These are phyloP conservation scores for Neurospora sp. DNA, from an alignment of 495 filamentous ascomycete genomes.

Conservation along the genomic window DNA sequence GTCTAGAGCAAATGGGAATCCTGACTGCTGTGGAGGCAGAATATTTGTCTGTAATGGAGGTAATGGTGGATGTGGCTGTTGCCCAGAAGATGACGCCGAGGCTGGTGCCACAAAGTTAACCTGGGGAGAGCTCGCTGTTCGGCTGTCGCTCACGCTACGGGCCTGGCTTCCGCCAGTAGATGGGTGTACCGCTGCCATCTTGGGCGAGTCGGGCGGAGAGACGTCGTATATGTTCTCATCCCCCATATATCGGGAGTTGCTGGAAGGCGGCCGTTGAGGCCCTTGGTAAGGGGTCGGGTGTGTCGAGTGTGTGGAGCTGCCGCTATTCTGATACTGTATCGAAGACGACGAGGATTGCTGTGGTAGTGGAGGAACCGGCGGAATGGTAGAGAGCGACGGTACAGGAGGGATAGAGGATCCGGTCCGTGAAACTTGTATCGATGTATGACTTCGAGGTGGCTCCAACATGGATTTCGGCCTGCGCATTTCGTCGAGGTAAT, in stretches of 20 bases:
- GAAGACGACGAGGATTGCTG: neutral
- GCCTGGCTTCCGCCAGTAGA: constrained; percentile 5
- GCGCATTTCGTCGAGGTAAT: constrained; percentile 1
- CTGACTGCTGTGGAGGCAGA: constrained; percentile 1
- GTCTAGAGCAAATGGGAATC: constrained; percentile 11
- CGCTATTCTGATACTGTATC: neutral
- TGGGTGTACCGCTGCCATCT: constrained; percentile 5
- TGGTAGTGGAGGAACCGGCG: constrained; percentile 14
- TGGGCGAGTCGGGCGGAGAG: constrained; percentile 41
- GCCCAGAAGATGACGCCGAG: neutral
- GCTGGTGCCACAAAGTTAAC: neutral
- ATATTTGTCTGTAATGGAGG: constrained; percentile 5
- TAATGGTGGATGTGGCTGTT: neutral
- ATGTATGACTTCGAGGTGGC: constrained; percentile 10
- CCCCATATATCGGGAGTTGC: constrained; percentile 15
- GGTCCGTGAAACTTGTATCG: constrained; percentile 2
- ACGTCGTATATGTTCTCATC: constrained; percentile 45
- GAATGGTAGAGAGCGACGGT: constrained; percentile 10
- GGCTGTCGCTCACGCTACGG: constrained; percentile 6
- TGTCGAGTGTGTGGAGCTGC: neutral
- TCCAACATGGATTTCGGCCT: constrained; percentile 5
- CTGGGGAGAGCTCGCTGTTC: constrained; percentile 9
- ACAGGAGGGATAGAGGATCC: constrained; percentile 10
- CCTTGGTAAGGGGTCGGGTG: neutral
- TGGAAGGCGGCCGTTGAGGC: constrained; percentile 13